Base-by-base conservation (phyloP, 2,329 filamentous ascomycete species). In the Monilinia polystroma region DNA sequence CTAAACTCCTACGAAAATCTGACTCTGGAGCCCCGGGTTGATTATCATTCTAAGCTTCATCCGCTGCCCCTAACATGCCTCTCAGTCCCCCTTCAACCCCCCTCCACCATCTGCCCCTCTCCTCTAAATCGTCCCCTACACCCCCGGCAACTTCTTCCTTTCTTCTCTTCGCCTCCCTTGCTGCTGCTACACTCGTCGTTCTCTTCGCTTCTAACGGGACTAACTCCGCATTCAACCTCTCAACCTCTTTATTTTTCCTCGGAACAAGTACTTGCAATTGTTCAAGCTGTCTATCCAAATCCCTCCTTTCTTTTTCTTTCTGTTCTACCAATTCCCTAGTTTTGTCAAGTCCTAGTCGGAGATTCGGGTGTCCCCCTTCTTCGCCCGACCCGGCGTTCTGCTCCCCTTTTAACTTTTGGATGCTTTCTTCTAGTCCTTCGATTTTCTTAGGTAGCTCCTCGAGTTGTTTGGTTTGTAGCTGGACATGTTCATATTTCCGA, bases 101-200 rank as follows among this genome's bases (percentile, higher is more conserved):
- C 71, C 86, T 84, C 78, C 88, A 87, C 91, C 91, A 94, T 71
- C 90, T 81, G 7, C 89, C 91, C 72, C 87, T 84, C 77, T 91
- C 88, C 76, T 93, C 91, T 43, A 93, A 77, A 73, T 93, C 90
- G 72, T 92, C 90, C 20, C 86, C 85, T 53, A 87, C 85, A 7
- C 88, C 89, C 6, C 86, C 85, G 10, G 88, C 79, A 11, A 87
- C 83, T 14, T 83, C 83, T 73, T 92, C 89, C 76, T 87, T 89
- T 72, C 89, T 83, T 73, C 86, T 81, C 76, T 83, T 84, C 16
- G 90, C 90, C 73, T 93, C 90, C 71, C 82, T 85, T n/a, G 90
- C 90, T 20, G 89, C 87, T 32, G 85, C 81, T 43, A 84, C 84
- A 69, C 85, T 88, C 60, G 84, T 87, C 68, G 86, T 83, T 72